phyloP scores from a whole-genome alignment of 768 basidiomycete genomes.

The Pholiota microspora region DNA sequence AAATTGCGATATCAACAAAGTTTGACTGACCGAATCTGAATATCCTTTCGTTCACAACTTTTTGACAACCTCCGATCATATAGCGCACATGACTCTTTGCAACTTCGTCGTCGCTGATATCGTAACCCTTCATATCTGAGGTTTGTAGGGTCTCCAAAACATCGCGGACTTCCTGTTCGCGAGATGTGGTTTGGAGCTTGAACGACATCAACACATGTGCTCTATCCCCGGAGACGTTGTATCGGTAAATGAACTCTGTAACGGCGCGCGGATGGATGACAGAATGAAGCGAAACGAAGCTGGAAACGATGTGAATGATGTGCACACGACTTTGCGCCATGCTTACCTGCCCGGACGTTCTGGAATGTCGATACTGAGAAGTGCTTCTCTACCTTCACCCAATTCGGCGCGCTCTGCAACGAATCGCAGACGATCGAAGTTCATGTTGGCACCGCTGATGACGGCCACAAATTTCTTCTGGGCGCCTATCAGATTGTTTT shows the following conservation, averaged over 20 bases:
- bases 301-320: constrained; percentile 32
- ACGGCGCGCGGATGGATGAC: constrained; percentile 88
- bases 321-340: too few species aligned
- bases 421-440: constrained; percentile 94
- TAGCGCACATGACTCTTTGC: constrained; percentile 94
- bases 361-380: constrained; percentile 92
- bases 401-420: constrained; percentile 98
- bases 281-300: constrained; percentile 85
- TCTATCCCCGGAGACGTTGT: constrained; percentile 59
- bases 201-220: constrained; percentile 94
- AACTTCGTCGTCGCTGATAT: constrained; percentile 93
- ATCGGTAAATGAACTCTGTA: constrained; percentile 96
- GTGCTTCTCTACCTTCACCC: constrained; percentile 91
- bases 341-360: constrained; percentile 89
- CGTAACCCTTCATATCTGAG: constrained; percentile 77
- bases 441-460: constrained; percentile 98
- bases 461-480: constrained; percentile 89
- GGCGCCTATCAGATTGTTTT: constrained; percentile 79
- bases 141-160: constrained; percentile 63
- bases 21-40: constrained; percentile 92
- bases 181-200: constrained; percentile 63
- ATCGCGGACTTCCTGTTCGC: constrained; percentile 59
- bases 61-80: constrained; percentile 85
- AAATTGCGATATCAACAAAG: too few species aligned
- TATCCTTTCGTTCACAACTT: constrained; percentile 80